Percentiles rank a stretch among this genome's conserved stretches.
Evolutionary conservation across 1,139 yeast genomes (phyloP).

Genomic region (Yarrowia galli): DNA sequence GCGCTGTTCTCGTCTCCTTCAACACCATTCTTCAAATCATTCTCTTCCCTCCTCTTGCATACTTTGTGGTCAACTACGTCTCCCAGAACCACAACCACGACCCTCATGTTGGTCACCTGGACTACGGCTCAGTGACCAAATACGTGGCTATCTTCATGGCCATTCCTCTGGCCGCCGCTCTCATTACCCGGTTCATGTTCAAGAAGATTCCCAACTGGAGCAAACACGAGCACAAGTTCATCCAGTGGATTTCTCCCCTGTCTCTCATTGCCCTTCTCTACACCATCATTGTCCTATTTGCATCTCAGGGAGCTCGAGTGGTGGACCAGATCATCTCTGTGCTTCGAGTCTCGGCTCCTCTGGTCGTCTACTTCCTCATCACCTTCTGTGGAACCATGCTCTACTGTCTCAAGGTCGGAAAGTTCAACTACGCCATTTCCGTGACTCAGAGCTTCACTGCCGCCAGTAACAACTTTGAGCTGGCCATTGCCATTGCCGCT

Average conservation of each 20-base stretch:
- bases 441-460: slow-evolving; percentile 66
- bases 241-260: slow-evolving; percentile 59
- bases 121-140: slow-evolving; percentile 57
- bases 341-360: slow-evolving; percentile 61
- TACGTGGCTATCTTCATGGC: slow-evolving; percentile 65
- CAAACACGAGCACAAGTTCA: slow-evolving; percentile 47
- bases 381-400: slow-evolving; percentile 58
- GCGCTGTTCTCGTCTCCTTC: slow-evolving; percentile 62
- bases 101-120: slow-evolving; percentile 40
- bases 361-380: slow-evolving; percentile 58
- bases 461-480: slow-evolving; percentile 63
- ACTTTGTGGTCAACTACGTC: slow-evolving; percentile 52
- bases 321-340: slow-evolving; percentile 60
- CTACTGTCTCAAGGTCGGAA: slow-evolving; percentile 45
- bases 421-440: slow-evolving; percentile 55
- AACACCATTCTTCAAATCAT: slow-evolving; percentile 63
- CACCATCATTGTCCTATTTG: slow-evolving; percentile 62
- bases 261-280: slow-evolving; percentile 62
- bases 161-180: slow-evolving; percentile 60
- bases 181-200: slow-evolving; percentile 54
- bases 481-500: slow-evolving; percentile 63
- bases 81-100: slow-evolving; percentile 41
- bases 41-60: slow-evolving; percentile 62
- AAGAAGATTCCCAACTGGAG: slow-evolving; percentile 48
- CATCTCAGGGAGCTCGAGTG: slow-evolving; percentile 61